Evolutionary conservation across 169 alveolate genomes (phyloP).

Genomic region (Perkinsus olseni): DNA sequence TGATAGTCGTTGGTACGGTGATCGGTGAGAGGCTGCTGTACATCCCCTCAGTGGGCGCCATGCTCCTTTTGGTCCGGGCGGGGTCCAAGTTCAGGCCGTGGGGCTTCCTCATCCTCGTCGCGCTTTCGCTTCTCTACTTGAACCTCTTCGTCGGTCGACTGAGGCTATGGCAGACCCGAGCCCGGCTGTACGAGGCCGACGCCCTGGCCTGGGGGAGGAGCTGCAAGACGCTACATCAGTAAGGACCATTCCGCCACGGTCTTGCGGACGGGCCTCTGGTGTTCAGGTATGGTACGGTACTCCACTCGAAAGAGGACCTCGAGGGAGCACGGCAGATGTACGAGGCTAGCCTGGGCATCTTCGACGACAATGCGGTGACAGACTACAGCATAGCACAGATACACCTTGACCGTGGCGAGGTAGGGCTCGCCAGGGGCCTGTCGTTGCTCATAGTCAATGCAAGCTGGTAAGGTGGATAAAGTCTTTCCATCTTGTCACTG

Average conservation of each 20-base stretch:
- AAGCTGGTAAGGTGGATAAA: too few relatives aligned
- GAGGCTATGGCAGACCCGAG: background rate
- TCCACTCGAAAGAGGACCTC: background rate
- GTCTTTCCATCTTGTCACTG: too few relatives aligned
- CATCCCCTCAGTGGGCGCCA: background rate
- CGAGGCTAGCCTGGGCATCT: background rate
- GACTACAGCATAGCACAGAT: background rate
- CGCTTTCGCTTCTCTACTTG: background rate
- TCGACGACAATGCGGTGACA: background rate
- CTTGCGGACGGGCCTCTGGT: too few relatives aligned
- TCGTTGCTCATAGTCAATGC: too few relatives aligned
- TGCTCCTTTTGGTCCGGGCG: background rate
- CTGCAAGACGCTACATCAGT: background rate
- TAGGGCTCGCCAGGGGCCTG: background rate
- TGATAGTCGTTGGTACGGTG: background rate
- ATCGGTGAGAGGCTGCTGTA: background rate
- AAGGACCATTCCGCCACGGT: background rate
- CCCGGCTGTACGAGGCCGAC: background rate
- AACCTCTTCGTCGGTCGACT: background rate
- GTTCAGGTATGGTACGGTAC: background rate
- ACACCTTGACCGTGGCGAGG: background rate
- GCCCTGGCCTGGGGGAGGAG: background rate
- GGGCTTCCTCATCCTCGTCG: background rate
- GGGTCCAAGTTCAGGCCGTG: background rate
- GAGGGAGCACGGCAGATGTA: background rate